Evolutionary conservation across 495 filamentous ascomycete genomes (phyloP), one percentile per base, ranked within the genome.

Genomic region (Xylaria cubensis): DNA sequence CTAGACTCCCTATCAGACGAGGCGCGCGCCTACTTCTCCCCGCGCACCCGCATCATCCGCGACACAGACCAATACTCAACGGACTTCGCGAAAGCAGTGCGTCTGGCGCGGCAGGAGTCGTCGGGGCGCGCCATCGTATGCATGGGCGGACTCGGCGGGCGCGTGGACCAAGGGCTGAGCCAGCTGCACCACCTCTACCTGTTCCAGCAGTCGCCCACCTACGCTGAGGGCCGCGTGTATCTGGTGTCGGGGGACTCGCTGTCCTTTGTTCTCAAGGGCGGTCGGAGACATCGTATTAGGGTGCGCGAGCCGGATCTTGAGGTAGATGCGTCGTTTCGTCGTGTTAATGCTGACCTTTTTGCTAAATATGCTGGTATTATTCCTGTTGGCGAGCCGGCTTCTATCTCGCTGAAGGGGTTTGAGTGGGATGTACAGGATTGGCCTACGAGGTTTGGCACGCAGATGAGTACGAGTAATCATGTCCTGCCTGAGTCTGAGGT

Each of bases 391-490:
- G 90, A 90, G 29, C 89, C 90, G 5, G 89, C 92, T 48, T 72
- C 85, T 3, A 92, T 99, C 73, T 92, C 88, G 3, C 97, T 94
- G 0, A 79, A 82, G 0, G 96, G 96, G 0, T 83, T 99, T 56
- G 90, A 95, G 76, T 99, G 96, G 95, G 93, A 99, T 81, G 91
- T 99, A 1, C 73, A 85, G 69, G 83, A 92, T 67, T 95, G 94
- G 92, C 80, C 85, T 72, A 97, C 94, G 0, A 85, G 88, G 74
- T 94, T 98, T 80, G 96, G 95, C 0, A 90, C 90, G 0, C 89
- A 92, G 75, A 81, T 99, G 72, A 97, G 94, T 76, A 98, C 96
- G 58, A 99, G 96, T 80, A 99, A 99, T 82, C 92, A 95, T 76
- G 88, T 97, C 36, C 77, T 85, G 70, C 84, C 83, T 0, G 81